phyloP scores from a whole-genome alignment of 768 basidiomycete genomes.

The Cyathus striatus region DNA sequence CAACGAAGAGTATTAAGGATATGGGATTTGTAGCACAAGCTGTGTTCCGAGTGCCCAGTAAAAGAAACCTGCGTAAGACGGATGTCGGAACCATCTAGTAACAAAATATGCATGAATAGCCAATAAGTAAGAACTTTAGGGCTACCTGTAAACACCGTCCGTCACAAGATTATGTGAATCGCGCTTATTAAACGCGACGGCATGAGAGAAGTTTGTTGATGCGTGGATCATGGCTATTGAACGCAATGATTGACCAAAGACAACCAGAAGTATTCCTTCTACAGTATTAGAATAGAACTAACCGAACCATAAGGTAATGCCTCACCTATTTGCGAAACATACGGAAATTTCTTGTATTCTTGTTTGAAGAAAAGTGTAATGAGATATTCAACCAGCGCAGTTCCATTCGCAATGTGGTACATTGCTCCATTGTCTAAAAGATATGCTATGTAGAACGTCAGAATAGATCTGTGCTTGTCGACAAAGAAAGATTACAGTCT shows the following conservation, averaged over 20 bases:
- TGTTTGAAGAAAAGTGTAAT: constrained; percentile 65
- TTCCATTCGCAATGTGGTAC: constrained; percentile 82
- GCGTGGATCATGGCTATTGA: constrained; percentile 97
- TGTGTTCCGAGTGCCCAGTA: constrained; percentile 98
- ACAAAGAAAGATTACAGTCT: constrained; percentile 63
- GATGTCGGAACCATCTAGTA: constrained; percentile 81
- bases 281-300: neutral
- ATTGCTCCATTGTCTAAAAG: constrained; percentile 83
- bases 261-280: constrained; percentile 59
- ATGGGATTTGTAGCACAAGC: constrained; percentile 84
- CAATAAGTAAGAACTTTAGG: constrained; percentile 6
- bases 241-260: constrained; percentile 73
- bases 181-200: constrained; percentile 72
- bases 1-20: constrained; percentile 58
- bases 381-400: constrained; percentile 79
- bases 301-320: constrained; percentile 1
- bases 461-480: neutral
- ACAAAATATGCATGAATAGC: neutral
- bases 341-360: constrained; percentile 51
- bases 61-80: constrained; percentile 95
- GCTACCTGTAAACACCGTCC: constrained; percentile 84
- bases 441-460: constrained; percentile 56
- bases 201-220: constrained; percentile 88
- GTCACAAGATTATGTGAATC: constrained; percentile 79
- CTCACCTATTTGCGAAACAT: constrained; percentile 57